Percentiles rank a stretch among this genome's conserved stretches.
Conservation (phyloP, 495 filamentous ascomycete species). For the Tuber umbilicatum region DNA sequence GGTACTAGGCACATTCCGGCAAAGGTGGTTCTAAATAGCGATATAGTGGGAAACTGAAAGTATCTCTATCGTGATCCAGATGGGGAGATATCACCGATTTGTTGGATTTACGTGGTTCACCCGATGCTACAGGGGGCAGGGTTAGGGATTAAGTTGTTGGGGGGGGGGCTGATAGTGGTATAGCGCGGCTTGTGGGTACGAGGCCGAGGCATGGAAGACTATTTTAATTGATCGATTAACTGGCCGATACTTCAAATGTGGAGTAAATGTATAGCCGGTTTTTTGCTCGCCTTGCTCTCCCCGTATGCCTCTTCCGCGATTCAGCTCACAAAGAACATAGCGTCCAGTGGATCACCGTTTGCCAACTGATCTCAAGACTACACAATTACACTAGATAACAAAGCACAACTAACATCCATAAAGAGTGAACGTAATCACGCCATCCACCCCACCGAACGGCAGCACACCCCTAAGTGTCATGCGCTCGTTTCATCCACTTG, state of each 20-base stretch:
- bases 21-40: too few species aligned
- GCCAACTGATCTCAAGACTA: not conserved
- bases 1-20: too few species aligned
- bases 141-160: too few species aligned
- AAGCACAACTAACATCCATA: not conserved
- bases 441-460: conserved; percentile 9
- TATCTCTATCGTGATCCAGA: not conserved
- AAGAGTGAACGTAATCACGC: conserved; percentile 7
- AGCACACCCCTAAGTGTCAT: conserved; percentile 13
- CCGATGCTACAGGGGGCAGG: not conserved
- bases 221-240: not conserved
- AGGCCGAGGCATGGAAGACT: not conserved
- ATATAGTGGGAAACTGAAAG: not conserved
- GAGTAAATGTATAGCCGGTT: not conserved
- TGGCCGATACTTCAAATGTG: too few species aligned
- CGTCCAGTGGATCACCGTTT: too few species aligned
- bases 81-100: not conserved
- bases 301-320: not conserved
- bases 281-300: not conserved
- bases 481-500: conserved; percentile 11
- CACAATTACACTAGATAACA: not conserved
- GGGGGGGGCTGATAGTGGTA: too few species aligned
- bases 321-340: not conserved
- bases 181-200: not conserved
- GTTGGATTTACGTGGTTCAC: not conserved